Percentiles rank a stretch among this genome's conserved stretches.
These are phyloP conservation scores for Xenoacremonium recifei DNA, from an alignment of 2,329 filamentous ascomycete species.

Conservation along the genomic window DNA sequence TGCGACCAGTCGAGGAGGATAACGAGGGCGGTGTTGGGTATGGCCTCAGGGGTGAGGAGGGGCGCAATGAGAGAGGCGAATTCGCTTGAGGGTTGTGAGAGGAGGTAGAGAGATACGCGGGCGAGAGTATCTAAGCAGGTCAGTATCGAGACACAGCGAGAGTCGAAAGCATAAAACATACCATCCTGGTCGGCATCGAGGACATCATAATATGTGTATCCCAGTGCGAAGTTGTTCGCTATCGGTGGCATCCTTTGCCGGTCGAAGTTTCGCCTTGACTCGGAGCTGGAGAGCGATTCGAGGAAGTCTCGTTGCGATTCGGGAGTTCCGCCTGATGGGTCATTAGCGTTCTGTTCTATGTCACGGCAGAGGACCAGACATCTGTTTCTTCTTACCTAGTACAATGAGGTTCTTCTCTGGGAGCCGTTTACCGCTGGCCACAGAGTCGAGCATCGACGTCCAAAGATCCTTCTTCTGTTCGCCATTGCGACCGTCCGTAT, in stretches of 20 bases:
- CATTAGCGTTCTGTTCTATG: too few relatives aligned
- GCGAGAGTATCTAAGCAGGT: conserved; percentile 76
- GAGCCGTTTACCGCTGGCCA: conserved; percentile 84
- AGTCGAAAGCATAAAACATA: conserved; percentile 37
- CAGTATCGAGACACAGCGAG: conserved; percentile 11
- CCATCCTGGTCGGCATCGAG: conserved; percentile 92
- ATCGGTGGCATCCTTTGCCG: conserved; percentile 70
- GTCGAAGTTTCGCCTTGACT: conserved; percentile 52
- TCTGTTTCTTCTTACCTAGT: conserved; percentile 69
- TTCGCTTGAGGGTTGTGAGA: conserved; percentile 79
- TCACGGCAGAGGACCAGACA: too few relatives aligned
- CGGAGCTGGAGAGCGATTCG: conserved; percentile 58
- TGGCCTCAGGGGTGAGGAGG: conserved; percentile 77
- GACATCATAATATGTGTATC: conserved; percentile 94
- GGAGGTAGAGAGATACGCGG: conserved; percentile 82
- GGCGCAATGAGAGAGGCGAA: conserved; percentile 83
- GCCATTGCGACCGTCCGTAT: conserved; percentile 57
- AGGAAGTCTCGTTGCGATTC: conserved; percentile 85
- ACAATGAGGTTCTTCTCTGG: conserved; percentile 91
- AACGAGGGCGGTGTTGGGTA: conserved; percentile 83
- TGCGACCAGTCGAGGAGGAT: conserved; percentile 95
- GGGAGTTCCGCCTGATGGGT: conserved; percentile 71
- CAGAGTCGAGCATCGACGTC: conserved; percentile 88
- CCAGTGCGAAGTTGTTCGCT: conserved; percentile 88
- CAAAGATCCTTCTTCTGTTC: conserved; percentile 87